Conservation (phyloP, 2,329 filamentous ascomycete species). For the Coniochaeta hoffmannii region DNA sequence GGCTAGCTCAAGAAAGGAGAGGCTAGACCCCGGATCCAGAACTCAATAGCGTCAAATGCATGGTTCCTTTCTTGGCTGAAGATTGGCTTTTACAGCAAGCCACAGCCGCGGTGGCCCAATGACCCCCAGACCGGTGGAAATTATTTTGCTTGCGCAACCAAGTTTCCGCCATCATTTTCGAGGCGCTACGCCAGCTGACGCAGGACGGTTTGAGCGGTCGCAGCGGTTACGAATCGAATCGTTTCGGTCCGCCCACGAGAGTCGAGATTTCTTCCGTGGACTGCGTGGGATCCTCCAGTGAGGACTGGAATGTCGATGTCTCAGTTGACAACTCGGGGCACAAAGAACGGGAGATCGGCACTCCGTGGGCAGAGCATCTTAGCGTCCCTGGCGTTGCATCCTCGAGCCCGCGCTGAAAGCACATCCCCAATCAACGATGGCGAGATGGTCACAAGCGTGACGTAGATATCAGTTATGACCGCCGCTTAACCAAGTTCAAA, state of each 20-base stretch:
- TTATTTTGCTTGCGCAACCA: background rate
- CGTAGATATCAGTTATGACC: background rate
- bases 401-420: background rate
- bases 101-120: background rate
- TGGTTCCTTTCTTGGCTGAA: background rate
- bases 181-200: no score
- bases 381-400: background rate
- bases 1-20: background rate
- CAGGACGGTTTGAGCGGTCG: no score
- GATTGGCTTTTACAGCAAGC: background rate
- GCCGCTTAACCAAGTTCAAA: background rate
- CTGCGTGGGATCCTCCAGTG: background rate
- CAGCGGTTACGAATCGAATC: no score
- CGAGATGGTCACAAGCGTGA: background rate
- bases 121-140: background rate
- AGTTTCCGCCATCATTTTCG: background rate
- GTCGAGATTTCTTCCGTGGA: background rate
- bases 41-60: background rate
- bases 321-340: background rate
- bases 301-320: background rate
- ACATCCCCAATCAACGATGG: background rate
- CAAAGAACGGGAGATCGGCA: constrained; percentile 2
- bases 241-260: background rate
- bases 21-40: background rate
- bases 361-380: background rate